Conservation (phyloP, 2,329 filamentous ascomycete genomes). For the Plectosphaerella sp. region DNA sequence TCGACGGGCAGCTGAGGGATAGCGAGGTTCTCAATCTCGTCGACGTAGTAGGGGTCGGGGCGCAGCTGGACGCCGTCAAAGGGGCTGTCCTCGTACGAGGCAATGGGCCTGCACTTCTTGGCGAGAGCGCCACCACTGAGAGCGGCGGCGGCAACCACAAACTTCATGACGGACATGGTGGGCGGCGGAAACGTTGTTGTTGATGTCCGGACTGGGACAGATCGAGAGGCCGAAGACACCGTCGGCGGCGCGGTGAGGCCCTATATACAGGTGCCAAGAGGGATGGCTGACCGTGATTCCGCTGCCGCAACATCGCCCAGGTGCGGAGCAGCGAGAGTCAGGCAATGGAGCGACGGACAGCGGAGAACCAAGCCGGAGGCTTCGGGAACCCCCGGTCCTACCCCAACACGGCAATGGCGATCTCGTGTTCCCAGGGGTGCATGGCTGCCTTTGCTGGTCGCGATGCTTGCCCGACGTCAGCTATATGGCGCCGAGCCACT, state of each 20-base stretch:
- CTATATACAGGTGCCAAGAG: neutral
- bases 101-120: slow-evolving; percentile 4
- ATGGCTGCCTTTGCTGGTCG: neutral
- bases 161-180: neutral
- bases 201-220: neutral
- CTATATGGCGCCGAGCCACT: slow-evolving; percentile 8
- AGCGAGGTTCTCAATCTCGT: slow-evolving; percentile 36
- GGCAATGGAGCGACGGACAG: neutral
- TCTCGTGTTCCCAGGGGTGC: neutral
- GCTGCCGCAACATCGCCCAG: neutral
- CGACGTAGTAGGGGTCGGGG: slow-evolving; percentile 30
- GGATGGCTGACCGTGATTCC: neutral
- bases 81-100: slow-evolving; percentile 29
- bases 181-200: neutral
- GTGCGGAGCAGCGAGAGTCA: neutral
- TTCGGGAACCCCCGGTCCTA: neutral
- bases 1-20: slow-evolving; percentile 47
- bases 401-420: slow-evolving; percentile 2
- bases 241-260: neutral
- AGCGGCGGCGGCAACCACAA: slow-evolving; percentile 2
- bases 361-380: slow-evolving; percentile 1
- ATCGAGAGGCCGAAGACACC: neutral
- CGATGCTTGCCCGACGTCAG: neutral
- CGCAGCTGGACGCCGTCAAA: slow-evolving; percentile 26
- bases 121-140: slow-evolving; percentile 8